Evolutionary conservation across 2,329 filamentous ascomycete species (phyloP).

Genomic region (Dactylella cylindrospora): DNA sequence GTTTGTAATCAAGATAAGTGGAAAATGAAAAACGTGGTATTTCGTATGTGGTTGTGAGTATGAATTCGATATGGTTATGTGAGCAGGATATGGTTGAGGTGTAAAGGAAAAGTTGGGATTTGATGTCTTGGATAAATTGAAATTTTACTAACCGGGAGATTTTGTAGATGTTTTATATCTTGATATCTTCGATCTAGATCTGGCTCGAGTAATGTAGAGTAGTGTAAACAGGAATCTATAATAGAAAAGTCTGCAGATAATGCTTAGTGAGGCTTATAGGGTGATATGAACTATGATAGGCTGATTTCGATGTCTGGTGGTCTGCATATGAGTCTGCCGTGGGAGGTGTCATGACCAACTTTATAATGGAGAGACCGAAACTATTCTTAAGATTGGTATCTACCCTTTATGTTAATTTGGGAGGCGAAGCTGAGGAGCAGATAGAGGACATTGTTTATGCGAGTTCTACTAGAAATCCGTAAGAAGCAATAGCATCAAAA

Average conservation of each 20-base stretch:
- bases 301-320: constrained; percentile 40
- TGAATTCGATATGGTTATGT: constrained; percentile 1
- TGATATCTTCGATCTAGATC: constrained; percentile 20
- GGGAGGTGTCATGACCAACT: constrained; percentile 44
- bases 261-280: constrained; percentile 37
- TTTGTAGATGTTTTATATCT: constrained; percentile 41
- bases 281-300: constrained; percentile 44
- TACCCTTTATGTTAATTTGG: constrained; percentile 38
- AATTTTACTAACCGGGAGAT: constrained; percentile 26
- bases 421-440: constrained; percentile 31
- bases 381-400: constrained; percentile 36
- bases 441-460: constrained; percentile 26
- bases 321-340: constrained; percentile 42
- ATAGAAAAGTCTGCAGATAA: constrained; percentile 35
- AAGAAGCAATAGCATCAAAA: constrained; percentile 19
- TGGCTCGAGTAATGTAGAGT: constrained; percentile 20
- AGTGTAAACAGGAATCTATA: constrained; percentile 13
- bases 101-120: constrained; percentile 8
- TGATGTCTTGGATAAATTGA: constrained; percentile 16
- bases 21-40: constrained; percentile 1
- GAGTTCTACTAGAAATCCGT: constrained; percentile 21
- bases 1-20: background rate
- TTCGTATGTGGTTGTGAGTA: constrained; percentile 24
- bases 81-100: too few relatives aligned
- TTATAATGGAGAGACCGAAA: constrained; percentile 44